phyloP scores from a whole-genome alignment of 2,329 filamentous ascomycete species.

The Arachnopeziza araneosa region DNA sequence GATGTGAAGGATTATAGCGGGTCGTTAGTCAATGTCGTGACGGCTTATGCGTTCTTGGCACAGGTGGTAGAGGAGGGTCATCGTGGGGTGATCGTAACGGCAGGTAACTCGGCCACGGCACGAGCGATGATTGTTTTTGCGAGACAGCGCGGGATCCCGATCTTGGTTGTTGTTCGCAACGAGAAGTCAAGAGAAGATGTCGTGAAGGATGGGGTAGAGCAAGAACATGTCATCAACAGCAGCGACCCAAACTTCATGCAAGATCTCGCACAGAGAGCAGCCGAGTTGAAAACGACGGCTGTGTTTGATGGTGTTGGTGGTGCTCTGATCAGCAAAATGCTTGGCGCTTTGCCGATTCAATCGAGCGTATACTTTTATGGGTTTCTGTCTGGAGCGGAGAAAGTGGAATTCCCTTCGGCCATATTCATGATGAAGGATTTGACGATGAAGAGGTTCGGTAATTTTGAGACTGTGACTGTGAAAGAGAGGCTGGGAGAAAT shows the following conservation, averaged over 20 bases:
- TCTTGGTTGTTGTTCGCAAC: conserved; percentile 2
- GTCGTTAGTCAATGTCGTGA: conserved; percentile 2
- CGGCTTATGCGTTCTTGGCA: not conserved
- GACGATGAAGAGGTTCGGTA: not conserved
- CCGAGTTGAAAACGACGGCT: not conserved
- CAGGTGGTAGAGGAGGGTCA: not conserved
- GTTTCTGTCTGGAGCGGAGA: not conserved
- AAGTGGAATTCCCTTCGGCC: not conserved
- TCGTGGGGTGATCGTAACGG: not conserved
- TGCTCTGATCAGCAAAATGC: not conserved
- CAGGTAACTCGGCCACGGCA: conserved; percentile 1
- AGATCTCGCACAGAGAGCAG: not conserved
- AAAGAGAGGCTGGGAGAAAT: not conserved
- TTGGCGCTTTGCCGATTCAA: not conserved
- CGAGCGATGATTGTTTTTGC: conserved; percentile 1
- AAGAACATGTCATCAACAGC: not conserved
- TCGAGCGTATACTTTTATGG: not conserved
- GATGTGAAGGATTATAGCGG: conserved; percentile 4
- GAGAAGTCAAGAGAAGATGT: not conserved
- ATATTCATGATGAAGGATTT: not conserved
- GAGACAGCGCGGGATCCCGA: not conserved
- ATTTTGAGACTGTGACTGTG: not conserved
- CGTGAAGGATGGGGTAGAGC: not conserved
- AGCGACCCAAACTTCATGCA: not conserved
- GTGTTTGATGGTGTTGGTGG: not conserved